These are phyloP conservation scores for Termitomyces heimii DNA, from an alignment of 768 basidiomycete genomes.

Conservation along the genomic window DNA sequence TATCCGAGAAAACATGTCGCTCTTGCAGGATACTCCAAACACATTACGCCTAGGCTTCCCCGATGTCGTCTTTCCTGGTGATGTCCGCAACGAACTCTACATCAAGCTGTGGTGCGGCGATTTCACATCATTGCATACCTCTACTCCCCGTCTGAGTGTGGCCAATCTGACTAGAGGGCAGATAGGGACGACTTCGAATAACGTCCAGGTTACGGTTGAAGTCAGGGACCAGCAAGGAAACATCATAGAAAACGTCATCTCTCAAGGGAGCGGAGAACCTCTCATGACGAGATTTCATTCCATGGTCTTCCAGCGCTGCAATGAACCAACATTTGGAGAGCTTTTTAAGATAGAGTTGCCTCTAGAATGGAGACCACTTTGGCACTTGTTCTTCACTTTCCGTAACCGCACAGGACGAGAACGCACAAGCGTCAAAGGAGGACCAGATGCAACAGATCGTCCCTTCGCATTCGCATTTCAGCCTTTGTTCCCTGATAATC, in stretches of 20 bases:
- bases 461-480: slow-evolving; percentile 93
- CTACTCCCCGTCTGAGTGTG: slow-evolving; percentile 50
- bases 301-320: slow-evolving; percentile 85
- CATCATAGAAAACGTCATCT: slow-evolving; percentile 65
- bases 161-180: slow-evolving; percentile 54
- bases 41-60: slow-evolving; percentile 91
- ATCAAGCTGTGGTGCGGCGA: slow-evolving; percentile 95
- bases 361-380: slow-evolving; percentile 57
- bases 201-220: slow-evolving; percentile 89
- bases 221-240: slow-evolving; percentile 70
- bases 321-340: slow-evolving; percentile 89
- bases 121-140: slow-evolving; percentile 54
- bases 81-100: slow-evolving; percentile 91
- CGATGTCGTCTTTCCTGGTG: slow-evolving; percentile 92
- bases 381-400: slow-evolving; percentile 95
- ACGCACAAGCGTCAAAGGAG: slow-evolving; percentile 30
- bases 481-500: slow-evolving; percentile 72
- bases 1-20: slow-evolving; percentile 76
- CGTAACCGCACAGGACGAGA: slow-evolving; percentile 60
- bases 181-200: slow-evolving; percentile 50
- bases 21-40: slow-evolving; percentile 75
- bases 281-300: slow-evolving; percentile 79
- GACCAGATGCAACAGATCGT: slow-evolving; percentile 46
- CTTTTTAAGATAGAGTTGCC: slow-evolving; percentile 85
- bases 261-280: slow-evolving; percentile 82